These are phyloP conservation scores for Nyssa sinensis DNA, from an alignment of 148 eudicot genomes.

Conservation along the genomic window DNA sequence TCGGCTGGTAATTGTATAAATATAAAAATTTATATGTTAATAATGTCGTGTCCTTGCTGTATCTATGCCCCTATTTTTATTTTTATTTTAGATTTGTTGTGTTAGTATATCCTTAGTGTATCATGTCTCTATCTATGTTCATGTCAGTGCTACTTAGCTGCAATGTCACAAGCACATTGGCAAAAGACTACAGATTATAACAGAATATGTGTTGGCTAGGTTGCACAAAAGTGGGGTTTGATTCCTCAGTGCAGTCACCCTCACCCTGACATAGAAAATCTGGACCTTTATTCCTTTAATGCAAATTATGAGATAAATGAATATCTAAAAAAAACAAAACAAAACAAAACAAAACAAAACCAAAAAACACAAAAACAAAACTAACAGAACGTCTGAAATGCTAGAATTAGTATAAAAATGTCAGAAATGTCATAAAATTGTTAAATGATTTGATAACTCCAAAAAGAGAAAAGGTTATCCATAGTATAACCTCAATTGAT, in stretches of 20 bases:
- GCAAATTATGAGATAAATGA: background rate
- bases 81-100: too few relatives aligned
- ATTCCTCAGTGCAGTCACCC: background rate
- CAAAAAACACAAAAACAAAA: too few relatives aligned
- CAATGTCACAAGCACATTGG: background rate
- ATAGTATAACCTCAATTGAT: background rate
- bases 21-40: too few relatives aligned
- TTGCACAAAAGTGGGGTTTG: background rate
- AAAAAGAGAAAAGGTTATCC: background rate
- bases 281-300: too few relatives aligned
- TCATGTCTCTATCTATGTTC: too few relatives aligned
- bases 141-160: too few relatives aligned
- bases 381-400: background rate
- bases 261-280: background rate
- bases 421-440: background rate
- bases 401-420: background rate
- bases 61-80: too few relatives aligned
- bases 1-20: too few relatives aligned
- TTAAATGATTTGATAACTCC: slow-evolving; percentile 2
- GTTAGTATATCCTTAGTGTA: too few relatives aligned
- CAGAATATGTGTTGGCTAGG: background rate
- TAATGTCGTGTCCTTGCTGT: too few relatives aligned
- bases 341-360: too few relatives aligned
- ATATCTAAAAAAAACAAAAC: background rate
- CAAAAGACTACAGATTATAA: background rate